Evolutionary conservation across 2,329 filamentous ascomycete species (phyloP), one percentile per base, ranked within the genome.

Genomic region (Setomelanomma holmii): DNA sequence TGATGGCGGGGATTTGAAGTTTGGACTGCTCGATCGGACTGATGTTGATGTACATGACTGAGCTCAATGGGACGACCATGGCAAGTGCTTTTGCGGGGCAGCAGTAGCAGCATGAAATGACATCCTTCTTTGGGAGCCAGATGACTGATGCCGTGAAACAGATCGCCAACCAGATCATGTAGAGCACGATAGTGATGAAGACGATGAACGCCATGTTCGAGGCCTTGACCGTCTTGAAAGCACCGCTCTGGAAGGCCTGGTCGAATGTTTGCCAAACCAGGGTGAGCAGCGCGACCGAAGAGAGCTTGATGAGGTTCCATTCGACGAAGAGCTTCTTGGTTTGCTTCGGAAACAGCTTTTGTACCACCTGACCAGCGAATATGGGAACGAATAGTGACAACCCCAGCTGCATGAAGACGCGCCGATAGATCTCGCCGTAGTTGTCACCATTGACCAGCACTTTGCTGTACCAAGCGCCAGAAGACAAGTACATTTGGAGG

Each of bases 51-150:
- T 86, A 91, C 84, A 91, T 90, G 52, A 88, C 84, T 24, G 84
- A 84, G 44, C 85, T 80, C 22, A 91, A 69, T 0, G 88, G 88
- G 6, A 91, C 88, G 0, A 88, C 87, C 51, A 91, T 78, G 2
- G 84, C 86, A 1, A 87, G 87, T 2, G 88, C 89, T 73, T 91
- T 91, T 12, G 88, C 88, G 0, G 88, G 87, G 21, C 85, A 86
- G 63, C 87, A 90, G 71, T 90, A 90, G 61, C 87, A 90, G 12
- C 89, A 84, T 0, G 89, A 87, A 43, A 90, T 83, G 0, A 87
- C 83, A 61, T 90, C 85, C 51, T 83, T 81, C 33, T 81, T 82
- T 0, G 81, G 75, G 68, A 89, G 79, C 63, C 80, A 84, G 30
- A 79, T 72, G 2, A 82, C 69, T 1, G 80, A 81, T 1, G 84